Percentiles rank a stretch among this genome's conserved stretches.
Conservation (phyloP, 176 grass and related monocot genomes). For the Musa beccarii region DNA sequence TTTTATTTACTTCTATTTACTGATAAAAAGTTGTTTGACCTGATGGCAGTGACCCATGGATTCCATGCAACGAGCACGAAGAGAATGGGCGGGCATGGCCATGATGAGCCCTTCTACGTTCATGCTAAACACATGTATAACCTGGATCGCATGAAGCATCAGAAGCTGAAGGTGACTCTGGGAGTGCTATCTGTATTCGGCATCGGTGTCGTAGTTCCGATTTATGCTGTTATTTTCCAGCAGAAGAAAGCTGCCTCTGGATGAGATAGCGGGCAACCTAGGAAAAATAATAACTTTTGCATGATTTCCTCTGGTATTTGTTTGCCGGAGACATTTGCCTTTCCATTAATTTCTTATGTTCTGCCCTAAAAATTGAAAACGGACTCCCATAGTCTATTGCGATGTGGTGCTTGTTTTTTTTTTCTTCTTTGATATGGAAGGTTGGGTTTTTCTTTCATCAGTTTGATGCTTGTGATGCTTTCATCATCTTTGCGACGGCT, state of each 20-base stretch:
- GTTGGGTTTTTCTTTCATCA: not conserved
- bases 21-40: not conserved
- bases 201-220: conserved; percentile 52
- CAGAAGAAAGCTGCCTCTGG: conserved; percentile 68
- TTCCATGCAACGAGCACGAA: conserved; percentile 71
- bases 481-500: not conserved
- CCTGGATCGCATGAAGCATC: conserved; percentile 81
- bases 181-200: conserved; percentile 37
- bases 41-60: conserved; percentile 41
- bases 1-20: conserved; percentile 4
- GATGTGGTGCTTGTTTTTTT: not conserved
- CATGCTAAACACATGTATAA: conserved; percentile 99
- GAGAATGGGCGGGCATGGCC: conserved; percentile 63
- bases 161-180: conserved; percentile 39
- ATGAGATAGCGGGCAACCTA: conserved; percentile 25
- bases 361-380: not conserved
- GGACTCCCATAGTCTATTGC: not conserved
- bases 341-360: not conserved
- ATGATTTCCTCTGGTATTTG: not conserved
- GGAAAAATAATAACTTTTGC: not conserved
- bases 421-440: not conserved
- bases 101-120: conserved; percentile 57
- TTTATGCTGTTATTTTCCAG: conserved; percentile 65
- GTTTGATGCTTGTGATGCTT: not conserved
- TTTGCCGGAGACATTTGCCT: not conserved